Base-by-base conservation (phyloP, 495 filamentous ascomycete genomes). In the Talaromyces nanjingensis region DNA sequence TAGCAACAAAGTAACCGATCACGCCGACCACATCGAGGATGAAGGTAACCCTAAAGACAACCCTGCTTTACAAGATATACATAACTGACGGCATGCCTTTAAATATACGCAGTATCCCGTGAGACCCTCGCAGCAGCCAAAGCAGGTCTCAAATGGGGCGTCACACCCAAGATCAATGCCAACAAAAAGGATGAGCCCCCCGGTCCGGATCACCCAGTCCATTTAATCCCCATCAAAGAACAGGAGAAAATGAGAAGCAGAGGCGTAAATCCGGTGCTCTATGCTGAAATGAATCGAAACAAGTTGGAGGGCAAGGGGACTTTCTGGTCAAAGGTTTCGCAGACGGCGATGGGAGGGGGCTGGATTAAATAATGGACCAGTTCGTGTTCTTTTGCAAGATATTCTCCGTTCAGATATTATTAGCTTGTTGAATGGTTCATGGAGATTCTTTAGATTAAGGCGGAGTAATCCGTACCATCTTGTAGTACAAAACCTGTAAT, bases 291-390 rank as follows among this genome's bases (percentile, higher is more conserved):
- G 29, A 31, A 31, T 31, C 29, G 29, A 7, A 31, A 31, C 29
- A 69, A 64, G 34, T 24, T 52, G 25, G 16, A 63, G 16, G 68
- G 70, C 2, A 54, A 68, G n/a, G 64, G 67, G 0, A 63, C 64
- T 14, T 66, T 69, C 22, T 72, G 68, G 70, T 16, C 55, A 3
- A 70, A 68, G 53, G 25, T 70, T 2, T 63, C 64, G 14, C 60
- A 65, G 66, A 69, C 67, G 5, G 49, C 61, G n/a, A 31, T 65
- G 55, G 66, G 67, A 24, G 67, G 69, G 8, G 69, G 67, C 1
- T 65, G 63, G 47, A 69, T 71, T 22, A 70, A 67, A 68, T 68
- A 52, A 65, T 60, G 25, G 31, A 9, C 31, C 7, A 56, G 20
- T 14, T 12, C 8, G 33, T 37, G 9, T 37, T 37, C 33, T 37